Base-by-base conservation (phyloP, 441 rosid species). In the Melastoma candidum region DNA sequence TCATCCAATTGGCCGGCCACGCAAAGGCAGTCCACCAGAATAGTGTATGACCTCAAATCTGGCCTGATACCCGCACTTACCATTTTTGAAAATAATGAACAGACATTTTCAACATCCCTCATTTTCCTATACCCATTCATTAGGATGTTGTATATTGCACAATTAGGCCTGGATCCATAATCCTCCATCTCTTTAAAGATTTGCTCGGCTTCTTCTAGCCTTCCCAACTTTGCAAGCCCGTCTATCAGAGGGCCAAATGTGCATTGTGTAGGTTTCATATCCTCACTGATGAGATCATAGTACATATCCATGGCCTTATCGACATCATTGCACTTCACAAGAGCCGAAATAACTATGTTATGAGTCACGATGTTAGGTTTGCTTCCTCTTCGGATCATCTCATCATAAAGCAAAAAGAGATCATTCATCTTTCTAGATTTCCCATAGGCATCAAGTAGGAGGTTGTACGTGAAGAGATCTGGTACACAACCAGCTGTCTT, bases 231-330 rank as follows among this genome's bases (percentile, higher is more conserved):
- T 39, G 70, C 47, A 51, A 92, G 86, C 41, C 95, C 95, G 39
- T 85, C 94, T 36, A 92, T 59, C 54, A 92, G 82, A 4, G 95
- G 98, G 26, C 95, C 95, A 54, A 80, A 88, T 32, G 98, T 88
- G 65, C 87, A 81, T 32, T 80, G 82, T 46, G 90, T 84, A 10
- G 97, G 97, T 69, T 71, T 66, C 76, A 88, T 82, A 57, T 80
- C 87, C 54, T 69, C 68, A 53, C 98, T 82, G 55, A 79, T 24
- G 48, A 88, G 87, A 68, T 85, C 79, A 67, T 77, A 85, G 70
- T 71, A 88, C 46, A 82, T 64, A 66, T 84, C 80, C 71, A 88
- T 64, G 58, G 94, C 97, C 65, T 69, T 73, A 32, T 85, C 92
- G 48, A 92, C 66, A 61, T 56, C 56, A 57, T 78, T 67, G 2